Percentiles rank a stretch among this genome's conserved stretches.
Conservation (phyloP, 257 asterid species). For the Capsicum pubescens region DNA sequence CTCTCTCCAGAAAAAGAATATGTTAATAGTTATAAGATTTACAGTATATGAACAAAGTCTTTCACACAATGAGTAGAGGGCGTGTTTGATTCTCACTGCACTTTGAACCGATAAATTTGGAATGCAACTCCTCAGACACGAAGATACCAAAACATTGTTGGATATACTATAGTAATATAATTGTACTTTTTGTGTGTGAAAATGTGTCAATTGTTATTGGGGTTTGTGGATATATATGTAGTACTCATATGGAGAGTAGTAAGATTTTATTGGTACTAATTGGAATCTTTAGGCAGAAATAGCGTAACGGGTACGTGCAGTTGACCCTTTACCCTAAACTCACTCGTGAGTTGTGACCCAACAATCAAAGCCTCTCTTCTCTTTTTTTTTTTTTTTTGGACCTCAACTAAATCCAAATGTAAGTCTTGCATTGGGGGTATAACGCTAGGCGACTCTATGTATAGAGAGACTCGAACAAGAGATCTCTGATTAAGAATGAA, state of each 20-base stretch:
- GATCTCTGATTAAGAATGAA: too few species aligned
- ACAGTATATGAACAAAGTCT: background rate
- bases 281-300: constrained; percentile 48
- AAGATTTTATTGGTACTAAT: background rate
- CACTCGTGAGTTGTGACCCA: constrained; percentile 19
- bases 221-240: constrained; percentile 17
- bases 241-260: background rate
- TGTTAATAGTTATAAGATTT: background rate
- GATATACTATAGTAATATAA: background rate
- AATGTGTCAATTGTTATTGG: constrained; percentile 17
- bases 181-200: constrained; percentile 10
- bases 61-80: background rate
- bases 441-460: too few species aligned
- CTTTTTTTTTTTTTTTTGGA: too few species aligned
- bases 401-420: too few species aligned
- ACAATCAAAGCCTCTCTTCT: constrained; percentile 13
- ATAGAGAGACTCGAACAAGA: too few species aligned
- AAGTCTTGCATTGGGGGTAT: too few species aligned
- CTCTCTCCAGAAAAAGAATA: too few species aligned
- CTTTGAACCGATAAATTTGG: constrained; percentile 16
- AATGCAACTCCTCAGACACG: constrained; percentile 8
- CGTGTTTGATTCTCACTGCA: background rate
- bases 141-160: constrained; percentile 24
- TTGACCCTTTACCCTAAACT: constrained; percentile 32
- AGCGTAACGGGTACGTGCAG: constrained; percentile 55